Evolutionary conservation across 352 stramenopile genomes (phyloP).

Genomic region (Globisporangium spiculum): DNA sequence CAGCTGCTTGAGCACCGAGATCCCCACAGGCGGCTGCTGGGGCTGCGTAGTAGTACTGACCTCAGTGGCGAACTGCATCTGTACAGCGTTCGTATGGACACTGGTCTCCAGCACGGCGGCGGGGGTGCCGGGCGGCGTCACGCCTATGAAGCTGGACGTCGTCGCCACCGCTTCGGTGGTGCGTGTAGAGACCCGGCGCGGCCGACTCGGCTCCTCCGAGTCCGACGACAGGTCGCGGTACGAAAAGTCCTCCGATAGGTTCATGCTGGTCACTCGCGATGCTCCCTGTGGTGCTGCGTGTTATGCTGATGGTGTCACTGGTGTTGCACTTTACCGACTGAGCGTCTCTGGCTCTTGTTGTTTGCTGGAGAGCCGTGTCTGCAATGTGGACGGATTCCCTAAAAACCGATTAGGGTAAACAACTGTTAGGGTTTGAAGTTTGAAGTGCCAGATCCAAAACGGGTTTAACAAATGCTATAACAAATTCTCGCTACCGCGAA

Average conservation of each 20-base stretch:
- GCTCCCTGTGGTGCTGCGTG: neutral
- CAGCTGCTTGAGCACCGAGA: conserved; percentile 3
- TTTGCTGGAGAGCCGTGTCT: neutral
- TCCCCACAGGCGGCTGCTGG: neutral
- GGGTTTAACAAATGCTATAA: too few relatives aligned
- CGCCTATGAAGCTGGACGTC: conserved; percentile 15
- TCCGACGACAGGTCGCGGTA: conserved; percentile 12
- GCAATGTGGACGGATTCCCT: too few relatives aligned
- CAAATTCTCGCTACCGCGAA: too few relatives aligned
- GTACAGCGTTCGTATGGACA: neutral
- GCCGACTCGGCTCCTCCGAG: neutral
- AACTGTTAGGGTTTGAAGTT: too few relatives aligned
- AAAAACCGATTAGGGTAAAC: too few relatives aligned
- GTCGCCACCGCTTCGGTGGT: neutral
- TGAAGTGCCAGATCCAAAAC: too few relatives aligned
- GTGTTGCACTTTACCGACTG: neutral
- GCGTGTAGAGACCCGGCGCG: neutral
- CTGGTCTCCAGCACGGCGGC: neutral
- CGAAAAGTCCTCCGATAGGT: conserved; percentile 10
- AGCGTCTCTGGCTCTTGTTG: neutral
- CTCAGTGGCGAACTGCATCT: conserved; percentile 2
- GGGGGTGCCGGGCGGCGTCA: conserved; percentile 8
- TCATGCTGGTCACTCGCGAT: neutral
- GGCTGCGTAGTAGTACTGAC: neutral
- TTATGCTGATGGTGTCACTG: neutral